A percentile compares a stretch with the other conserved stretches of the same genome.
Conservation (phyloP, 352 stramenopile species). For the Thraustochytrium sp. region DNA sequence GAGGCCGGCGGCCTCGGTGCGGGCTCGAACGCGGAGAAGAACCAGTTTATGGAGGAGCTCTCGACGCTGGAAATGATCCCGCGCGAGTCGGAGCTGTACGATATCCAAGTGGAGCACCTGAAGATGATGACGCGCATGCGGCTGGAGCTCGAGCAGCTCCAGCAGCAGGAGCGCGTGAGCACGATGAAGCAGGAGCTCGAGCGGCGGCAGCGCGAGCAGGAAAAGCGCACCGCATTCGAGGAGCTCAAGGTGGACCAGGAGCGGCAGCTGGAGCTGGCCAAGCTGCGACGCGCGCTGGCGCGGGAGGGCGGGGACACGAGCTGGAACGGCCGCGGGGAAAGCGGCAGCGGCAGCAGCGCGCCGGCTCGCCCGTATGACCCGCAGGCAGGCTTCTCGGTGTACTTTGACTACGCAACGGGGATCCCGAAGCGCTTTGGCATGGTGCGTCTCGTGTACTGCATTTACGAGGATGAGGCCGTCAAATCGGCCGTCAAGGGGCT, state of each 20-base stretch:
- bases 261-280: conserved; percentile 14
- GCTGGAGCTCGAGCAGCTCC: not conserved
- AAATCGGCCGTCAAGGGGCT: not conserved
- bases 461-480: conserved; percentile 24
- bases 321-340: not conserved
- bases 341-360: not conserved
- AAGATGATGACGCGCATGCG: conserved; percentile 21
- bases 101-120: conserved; percentile 35
- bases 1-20: too few species aligned
- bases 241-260: conserved; percentile 21
- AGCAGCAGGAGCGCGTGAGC: not conserved
- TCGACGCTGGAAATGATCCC: conserved; percentile 33
- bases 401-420: conserved; percentile 16
- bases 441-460: conserved; percentile 27
- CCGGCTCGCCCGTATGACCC: not conserved
- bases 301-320: not conserved
- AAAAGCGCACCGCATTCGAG: not conserved
- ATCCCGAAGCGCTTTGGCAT: conserved; percentile 28
- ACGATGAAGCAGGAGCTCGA: not conserved
- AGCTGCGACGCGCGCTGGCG: not conserved
- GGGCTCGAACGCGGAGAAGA: not conserved
- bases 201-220: not conserved
- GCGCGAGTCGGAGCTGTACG: conserved; percentile 23
- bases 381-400: not conserved
- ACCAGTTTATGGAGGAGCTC: conserved; percentile 7